Evolutionary conservation across 371 early-diverging fungal species (phyloP), one percentile per base, ranked within the genome.

Genomic region (Mucor ambiguus): DNA sequence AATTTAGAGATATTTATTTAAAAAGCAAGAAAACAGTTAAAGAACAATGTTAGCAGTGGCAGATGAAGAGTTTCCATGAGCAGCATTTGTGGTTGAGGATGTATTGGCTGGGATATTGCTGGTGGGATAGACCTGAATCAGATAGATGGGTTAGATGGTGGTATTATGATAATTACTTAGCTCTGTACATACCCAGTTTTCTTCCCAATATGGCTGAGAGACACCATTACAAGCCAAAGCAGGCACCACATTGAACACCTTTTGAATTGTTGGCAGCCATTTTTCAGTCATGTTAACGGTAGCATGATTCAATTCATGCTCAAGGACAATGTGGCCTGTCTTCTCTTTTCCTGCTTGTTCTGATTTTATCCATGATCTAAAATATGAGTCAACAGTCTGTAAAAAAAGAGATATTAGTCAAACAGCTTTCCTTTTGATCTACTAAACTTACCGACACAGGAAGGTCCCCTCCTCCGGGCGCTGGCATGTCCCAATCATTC

Each of bases 171-270:
- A 41, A 41, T 0, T 18, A 41, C 5, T 18, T 41, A 16, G 16
- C 38, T 38, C 3, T 4, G 6, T 18, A 41, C 41, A 18, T 41
- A 41, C 41, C 41, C 41, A 63, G 10, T 41, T n/a, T 60, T 62
- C 10, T 67, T 86, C 85, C 81, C 80, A 79, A 52, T 84, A 84
- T 41, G 85, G 82, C 28, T 76, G 71, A 33, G 75, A 62, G 43
- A 82, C 74, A 60, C 76, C 78, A 68, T 78, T 77, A 67, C 85
- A 84, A 56, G 83, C 76, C 26, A 82, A 74, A 24, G 84, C 83
- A n/a, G 82, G 82, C 56, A 82, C 61, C 10, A 82, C 81, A 24
- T 74, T 74, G 57, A 80, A 82, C 7, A 61, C 56, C 41, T 76
- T 64, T 64, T 79, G 78, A 26, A 85, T 66, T 6, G 69, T 58